A percentile compares a stretch with the other conserved stretches of the same genome.
Evolutionary conservation across 169 alveolate genomes (phyloP).

Genomic region (Plasmodium sp.): DNA sequence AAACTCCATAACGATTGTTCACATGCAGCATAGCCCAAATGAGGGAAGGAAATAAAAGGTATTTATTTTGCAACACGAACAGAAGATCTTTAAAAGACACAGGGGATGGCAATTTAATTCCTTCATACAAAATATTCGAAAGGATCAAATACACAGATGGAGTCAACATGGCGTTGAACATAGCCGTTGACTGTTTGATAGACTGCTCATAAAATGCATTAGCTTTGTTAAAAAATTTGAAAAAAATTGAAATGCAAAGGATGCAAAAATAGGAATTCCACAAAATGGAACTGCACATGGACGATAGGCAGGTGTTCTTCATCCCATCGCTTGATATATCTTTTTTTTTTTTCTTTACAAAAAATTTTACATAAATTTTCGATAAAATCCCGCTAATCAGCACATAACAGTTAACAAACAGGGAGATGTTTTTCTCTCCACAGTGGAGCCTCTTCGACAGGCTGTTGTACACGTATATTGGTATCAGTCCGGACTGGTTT

Average conservation of each 20-base stretch:
- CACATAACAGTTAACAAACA: conserved; percentile 14
- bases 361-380: conserved; percentile 6
- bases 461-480: conserved; percentile 10
- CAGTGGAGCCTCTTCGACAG: conserved; percentile 7
- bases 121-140: conserved; percentile 44
- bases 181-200: neutral
- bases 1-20: neutral
- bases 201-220: conserved; percentile 7
- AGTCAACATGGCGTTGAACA: conserved; percentile 12
- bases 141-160: conserved; percentile 36
- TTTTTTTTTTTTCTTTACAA: neutral
- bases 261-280: neutral
- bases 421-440: neutral
- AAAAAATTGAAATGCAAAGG: conserved; percentile 11
- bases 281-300: neutral
- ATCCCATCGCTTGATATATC: neutral
- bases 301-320: neutral
- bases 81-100: conserved; percentile 15
- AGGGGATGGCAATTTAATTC: neutral
- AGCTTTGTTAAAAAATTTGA: neutral
- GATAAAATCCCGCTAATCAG: conserved; percentile 18
- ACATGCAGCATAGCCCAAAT: neutral
- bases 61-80: conserved; percentile 9
- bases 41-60: conserved; percentile 9
- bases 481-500: conserved; percentile 50